These are phyloP conservation scores for Lichtheimia hyalospora DNA, from an alignment of 371 early-diverging fungal genomes.

Conservation along the genomic window DNA sequence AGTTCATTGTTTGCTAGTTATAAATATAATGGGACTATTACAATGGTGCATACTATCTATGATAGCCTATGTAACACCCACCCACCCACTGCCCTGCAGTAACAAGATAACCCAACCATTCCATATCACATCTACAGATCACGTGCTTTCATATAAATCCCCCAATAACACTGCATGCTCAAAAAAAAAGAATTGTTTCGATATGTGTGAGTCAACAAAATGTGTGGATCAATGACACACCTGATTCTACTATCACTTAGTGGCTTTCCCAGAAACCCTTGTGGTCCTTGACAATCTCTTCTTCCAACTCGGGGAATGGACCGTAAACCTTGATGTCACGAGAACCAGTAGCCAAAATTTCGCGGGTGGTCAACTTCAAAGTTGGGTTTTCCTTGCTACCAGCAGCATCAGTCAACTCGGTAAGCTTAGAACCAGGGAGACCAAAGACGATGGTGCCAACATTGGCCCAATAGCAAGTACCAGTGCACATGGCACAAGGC, in stretches of 20 bases:
- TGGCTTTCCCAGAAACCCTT: conserved; percentile 26
- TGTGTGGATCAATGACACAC: no score
- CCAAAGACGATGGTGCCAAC: conserved; percentile 30
- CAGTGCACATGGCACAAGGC: conserved; percentile 34
- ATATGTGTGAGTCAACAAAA: no score
- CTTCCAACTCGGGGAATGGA: conserved; percentile 31
- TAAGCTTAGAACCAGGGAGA: conserved; percentile 21
- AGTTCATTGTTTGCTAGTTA: no score
- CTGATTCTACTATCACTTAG: conserved; percentile 1
- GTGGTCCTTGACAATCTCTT: conserved; percentile 28
- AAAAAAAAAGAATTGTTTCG: no score
- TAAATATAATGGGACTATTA: no score
- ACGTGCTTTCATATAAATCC: no score
- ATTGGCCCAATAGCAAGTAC: conserved; percentile 28
- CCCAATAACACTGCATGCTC: no score
- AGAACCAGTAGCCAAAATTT: conserved; percentile 26
- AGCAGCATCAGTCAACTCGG: conserved; percentile 15
- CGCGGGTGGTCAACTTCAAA: conserved; percentile 27
- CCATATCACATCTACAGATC: no score
- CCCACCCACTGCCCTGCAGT: no score
- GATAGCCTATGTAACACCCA: no score
- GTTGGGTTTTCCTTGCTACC: conserved; percentile 28
- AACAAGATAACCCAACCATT: no score
- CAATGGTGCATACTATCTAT: no score
- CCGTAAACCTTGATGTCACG: conserved; percentile 25